Percentiles rank a stretch among this genome's conserved stretches.
Evolutionary conservation across 2,329 filamentous ascomycete genomes (phyloP).

Genomic region (Fusarium nanum): DNA sequence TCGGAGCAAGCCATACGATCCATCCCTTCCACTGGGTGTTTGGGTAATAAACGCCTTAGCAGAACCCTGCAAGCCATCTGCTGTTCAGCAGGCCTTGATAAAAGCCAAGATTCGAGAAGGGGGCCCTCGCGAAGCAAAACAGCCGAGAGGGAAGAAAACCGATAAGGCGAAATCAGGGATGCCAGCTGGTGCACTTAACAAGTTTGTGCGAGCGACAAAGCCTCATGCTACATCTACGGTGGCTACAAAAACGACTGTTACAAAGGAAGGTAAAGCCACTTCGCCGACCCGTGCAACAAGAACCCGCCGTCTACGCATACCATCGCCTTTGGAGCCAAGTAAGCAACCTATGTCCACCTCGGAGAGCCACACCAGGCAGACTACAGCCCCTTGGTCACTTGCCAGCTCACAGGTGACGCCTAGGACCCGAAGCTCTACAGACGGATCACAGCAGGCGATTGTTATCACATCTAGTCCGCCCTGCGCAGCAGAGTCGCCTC

Average conservation of each 20-base stretch:
- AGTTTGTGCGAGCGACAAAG: conserved; percentile 58
- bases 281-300: conserved; percentile 14
- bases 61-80: conserved; percentile 41
- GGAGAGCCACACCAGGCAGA: conserved; percentile 38
- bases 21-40: conserved; percentile 63
- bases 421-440: conserved; percentile 49
- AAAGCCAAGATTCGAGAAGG: conserved; percentile 13
- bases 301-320: conserved; percentile 39
- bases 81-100: conserved; percentile 47
- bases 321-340: conserved; percentile 49
- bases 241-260: not conserved
- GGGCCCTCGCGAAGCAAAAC: conserved; percentile 26
- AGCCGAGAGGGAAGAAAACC: conserved; percentile 26
- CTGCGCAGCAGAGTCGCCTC: conserved; percentile 46
- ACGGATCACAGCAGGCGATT: conserved; percentile 54
- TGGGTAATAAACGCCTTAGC: conserved; percentile 56
- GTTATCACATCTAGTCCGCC: conserved; percentile 59
- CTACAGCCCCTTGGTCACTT: conserved; percentile 52
- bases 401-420: conserved; percentile 58
- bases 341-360: conserved; percentile 50
- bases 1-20: conserved; percentile 65
- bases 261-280: not conserved
- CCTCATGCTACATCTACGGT: conserved; percentile 14
- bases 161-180: conserved; percentile 36
- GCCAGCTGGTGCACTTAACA: conserved; percentile 53